phyloP scores from a whole-genome alignment of 2,329 filamentous ascomycete genomes.

The Hirsutella thompsonii region DNA sequence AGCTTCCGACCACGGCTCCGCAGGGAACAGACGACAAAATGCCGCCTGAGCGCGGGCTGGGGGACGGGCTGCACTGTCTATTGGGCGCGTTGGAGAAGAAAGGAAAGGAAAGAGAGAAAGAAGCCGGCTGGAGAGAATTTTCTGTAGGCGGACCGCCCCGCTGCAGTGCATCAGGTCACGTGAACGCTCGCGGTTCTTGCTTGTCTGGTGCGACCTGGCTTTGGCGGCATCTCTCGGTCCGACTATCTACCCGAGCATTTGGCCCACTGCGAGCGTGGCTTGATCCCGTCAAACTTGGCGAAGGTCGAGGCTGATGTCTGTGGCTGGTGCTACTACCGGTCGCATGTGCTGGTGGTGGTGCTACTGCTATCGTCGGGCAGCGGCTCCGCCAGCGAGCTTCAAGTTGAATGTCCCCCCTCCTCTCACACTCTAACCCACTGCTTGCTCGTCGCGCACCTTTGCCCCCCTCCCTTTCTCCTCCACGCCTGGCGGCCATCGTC shows the following conservation, averaged over 20 bases:
- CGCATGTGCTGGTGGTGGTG: no score
- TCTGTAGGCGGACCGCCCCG: no score
- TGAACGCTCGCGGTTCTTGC: neutral
- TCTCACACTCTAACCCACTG: conserved; percentile 11
- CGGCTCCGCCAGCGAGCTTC: neutral
- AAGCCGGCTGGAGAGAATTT: neutral
- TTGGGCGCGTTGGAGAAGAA: conserved; percentile 53
- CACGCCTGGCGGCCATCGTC: conserved; percentile 3
- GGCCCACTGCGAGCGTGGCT: no score
- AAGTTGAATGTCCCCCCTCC: conserved; percentile 7
- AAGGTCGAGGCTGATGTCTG: no score
- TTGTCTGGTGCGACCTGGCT: no score
- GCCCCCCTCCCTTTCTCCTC: neutral
- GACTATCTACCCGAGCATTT: no score
- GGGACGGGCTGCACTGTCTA: conserved; percentile 79
- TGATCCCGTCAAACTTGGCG: no score
- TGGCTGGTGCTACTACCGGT: no score
- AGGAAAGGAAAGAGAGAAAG: conserved; percentile 3
- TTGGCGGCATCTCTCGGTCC: no score
- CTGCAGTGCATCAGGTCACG: no score
- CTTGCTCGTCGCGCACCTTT: no score
- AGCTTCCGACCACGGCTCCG: conserved; percentile 48
- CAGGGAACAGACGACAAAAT: conserved; percentile 55
- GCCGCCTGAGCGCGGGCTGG: conserved; percentile 43
- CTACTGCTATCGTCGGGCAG: no score